phyloP scores from a whole-genome alignment of 768 basidiomycete genomes.

The Xerocomellus dryophilus region DNA sequence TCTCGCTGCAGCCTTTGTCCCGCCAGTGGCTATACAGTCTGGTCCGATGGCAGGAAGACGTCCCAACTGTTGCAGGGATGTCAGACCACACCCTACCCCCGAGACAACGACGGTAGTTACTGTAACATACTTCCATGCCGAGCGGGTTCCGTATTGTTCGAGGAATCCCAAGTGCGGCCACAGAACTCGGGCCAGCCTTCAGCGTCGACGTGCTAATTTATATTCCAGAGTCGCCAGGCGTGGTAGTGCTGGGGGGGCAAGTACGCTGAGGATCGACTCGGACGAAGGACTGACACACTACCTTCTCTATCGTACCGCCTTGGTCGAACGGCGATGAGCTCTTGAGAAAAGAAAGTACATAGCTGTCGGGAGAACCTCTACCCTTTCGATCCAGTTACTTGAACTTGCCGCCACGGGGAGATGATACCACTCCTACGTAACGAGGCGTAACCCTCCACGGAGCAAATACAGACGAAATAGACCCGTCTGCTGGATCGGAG shows the following conservation, averaged over 20 bases:
- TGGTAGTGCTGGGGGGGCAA: too few species aligned
- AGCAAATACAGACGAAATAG: conserved; percentile 49
- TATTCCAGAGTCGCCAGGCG: too few species aligned
- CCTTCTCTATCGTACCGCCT: conserved; percentile 17
- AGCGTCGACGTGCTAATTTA: too few species aligned
- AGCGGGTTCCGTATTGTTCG: conserved; percentile 55
- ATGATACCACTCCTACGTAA: conserved; percentile 13
- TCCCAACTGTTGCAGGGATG: conserved; percentile 39
- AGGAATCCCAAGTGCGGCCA: conserved; percentile 54
- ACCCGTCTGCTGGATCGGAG: too few species aligned
- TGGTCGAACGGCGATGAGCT: neutral
- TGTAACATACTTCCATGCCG: conserved; percentile 49
- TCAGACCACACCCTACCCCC: too few species aligned
- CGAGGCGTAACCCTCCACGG: neutral
- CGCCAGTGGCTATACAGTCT: conserved; percentile 53
- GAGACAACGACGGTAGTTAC: too few species aligned
- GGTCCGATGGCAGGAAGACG: conserved; percentile 50
- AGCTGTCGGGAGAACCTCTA: too few species aligned
- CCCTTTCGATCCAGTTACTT: too few species aligned
- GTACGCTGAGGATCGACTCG: too few species aligned
- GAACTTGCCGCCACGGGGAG: too few species aligned
- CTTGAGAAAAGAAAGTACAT: too few species aligned
- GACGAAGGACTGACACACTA: neutral
- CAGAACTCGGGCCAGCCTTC: conserved; percentile 58
- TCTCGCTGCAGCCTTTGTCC: conserved; percentile 40